These are phyloP conservation scores for Psidium guajava DNA, from an alignment of 345 rosid species.

Conservation along the genomic window DNA sequence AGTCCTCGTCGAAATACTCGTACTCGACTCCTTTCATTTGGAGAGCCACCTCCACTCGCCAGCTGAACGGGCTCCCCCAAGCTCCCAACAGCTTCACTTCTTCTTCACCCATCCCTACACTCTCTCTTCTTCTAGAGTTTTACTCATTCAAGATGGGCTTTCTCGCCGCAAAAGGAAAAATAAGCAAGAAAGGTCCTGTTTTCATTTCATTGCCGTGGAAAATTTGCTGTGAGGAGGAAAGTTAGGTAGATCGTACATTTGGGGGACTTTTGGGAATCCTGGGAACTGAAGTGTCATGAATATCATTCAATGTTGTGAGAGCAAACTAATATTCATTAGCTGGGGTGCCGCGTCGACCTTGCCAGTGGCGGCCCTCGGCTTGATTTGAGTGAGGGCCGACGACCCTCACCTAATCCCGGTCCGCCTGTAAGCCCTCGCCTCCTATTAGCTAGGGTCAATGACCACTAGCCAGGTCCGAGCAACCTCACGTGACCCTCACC, in stretches of 20 bases:
- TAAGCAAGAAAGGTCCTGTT: not conserved
- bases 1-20: conserved; percentile 34
- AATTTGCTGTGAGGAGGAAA: too few relatives aligned
- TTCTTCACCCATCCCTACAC: not conserved
- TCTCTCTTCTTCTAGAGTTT: not conserved
- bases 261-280: not conserved
- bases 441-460: too few relatives aligned
- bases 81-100: conserved; percentile 21
- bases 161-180: not conserved
- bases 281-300: not conserved
- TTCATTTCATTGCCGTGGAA: not conserved
- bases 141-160: not conserved
- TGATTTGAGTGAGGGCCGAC: too few relatives aligned
- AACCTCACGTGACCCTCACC: too few relatives aligned
- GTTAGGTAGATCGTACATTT: not conserved
- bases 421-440: too few relatives aligned
- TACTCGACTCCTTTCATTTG: conserved; percentile 39
- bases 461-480: too few relatives aligned
- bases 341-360: too few relatives aligned
- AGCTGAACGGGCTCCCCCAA: conserved; percentile 35
- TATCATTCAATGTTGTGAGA: not conserved
- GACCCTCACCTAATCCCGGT: too few relatives aligned
- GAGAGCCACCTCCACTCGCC: conserved; percentile 35
- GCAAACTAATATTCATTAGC: not conserved
- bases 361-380: too few relatives aligned